Evolutionary conservation across 2,329 filamentous ascomycete genomes (phyloP).

Genomic region (Phaeomoniella chlamydospora): DNA sequence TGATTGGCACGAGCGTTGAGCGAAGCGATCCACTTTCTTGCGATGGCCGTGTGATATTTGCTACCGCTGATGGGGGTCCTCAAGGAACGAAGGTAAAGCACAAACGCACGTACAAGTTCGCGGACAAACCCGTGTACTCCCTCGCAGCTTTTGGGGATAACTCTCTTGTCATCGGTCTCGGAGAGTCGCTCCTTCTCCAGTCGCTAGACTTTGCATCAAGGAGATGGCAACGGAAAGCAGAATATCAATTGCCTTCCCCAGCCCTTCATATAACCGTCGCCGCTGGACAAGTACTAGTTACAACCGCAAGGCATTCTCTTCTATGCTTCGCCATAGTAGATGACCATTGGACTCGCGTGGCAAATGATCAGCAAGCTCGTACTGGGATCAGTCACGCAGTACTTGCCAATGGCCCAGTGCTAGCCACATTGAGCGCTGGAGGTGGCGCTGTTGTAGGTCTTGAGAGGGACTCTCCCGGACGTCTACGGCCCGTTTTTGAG

Average conservation of each 20-base stretch:
- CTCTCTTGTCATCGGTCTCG: slow-evolving; percentile 30
- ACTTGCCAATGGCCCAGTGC: neutral
- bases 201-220: slow-evolving; percentile 24
- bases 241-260: slow-evolving; percentile 29
- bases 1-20: neutral
- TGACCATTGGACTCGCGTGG: slow-evolving; percentile 3
- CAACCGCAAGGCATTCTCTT: slow-evolving; percentile 39
- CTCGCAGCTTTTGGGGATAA: slow-evolving; percentile 33
- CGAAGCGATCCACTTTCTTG: neutral
- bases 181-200: slow-evolving; percentile 26
- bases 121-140: slow-evolving; percentile 33
- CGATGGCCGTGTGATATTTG: slow-evolving; percentile 22
- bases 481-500: neutral
- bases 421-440: neutral
- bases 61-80: slow-evolving; percentile 15
- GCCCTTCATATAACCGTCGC: slow-evolving; percentile 35
- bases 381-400: neutral
- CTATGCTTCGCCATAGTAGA: slow-evolving; percentile 26
- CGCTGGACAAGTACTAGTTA: slow-evolving; percentile 34
- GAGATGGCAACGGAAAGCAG: slow-evolving; percentile 25
- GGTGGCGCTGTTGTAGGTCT: neutral
- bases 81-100: slow-evolving; percentile 17
- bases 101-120: slow-evolving; percentile 18
- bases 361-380: neutral
- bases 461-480: neutral